These are phyloP conservation scores for Coemansia furcata DNA, from an alignment of 192 early-diverging fungal genomes.

Conservation along the genomic window DNA sequence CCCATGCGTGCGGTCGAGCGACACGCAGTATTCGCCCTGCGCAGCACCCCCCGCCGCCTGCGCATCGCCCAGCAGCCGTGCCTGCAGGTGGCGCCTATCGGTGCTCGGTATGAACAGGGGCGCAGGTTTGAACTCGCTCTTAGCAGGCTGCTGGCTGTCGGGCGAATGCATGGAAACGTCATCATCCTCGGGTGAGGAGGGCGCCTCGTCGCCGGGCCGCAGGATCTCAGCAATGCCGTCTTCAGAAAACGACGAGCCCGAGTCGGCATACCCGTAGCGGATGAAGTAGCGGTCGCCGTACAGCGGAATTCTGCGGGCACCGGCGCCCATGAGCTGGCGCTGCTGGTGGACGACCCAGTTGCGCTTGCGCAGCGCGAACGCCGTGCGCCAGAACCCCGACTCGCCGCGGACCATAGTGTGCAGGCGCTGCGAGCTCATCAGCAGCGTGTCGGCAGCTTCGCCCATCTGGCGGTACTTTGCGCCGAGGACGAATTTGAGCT, in stretches of 20 bases:
- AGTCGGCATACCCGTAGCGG: slow-evolving; percentile 29
- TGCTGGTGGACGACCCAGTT: slow-evolving; percentile 46
- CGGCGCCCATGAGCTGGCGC: slow-evolving; percentile 8
- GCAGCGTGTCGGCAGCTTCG: slow-evolving; percentile 36
- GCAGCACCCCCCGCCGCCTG: not conserved
- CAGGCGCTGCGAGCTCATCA: slow-evolving; percentile 17
- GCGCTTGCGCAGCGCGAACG: slow-evolving; percentile 33
- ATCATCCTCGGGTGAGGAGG: not conserved
- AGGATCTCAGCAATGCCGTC: slow-evolving; percentile 41
- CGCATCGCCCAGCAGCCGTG: slow-evolving; percentile 4
- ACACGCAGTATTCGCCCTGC: not conserved
- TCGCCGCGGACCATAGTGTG: slow-evolving; percentile 12
- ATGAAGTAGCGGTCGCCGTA: slow-evolving; percentile 38
- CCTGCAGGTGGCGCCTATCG: slow-evolving; percentile 14
- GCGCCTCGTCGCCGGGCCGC: slow-evolving; percentile 7
- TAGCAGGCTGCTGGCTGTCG: not conserved
- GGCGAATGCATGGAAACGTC: not conserved
- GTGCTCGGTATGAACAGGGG: slow-evolving; percentile 20
- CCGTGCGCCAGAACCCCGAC: slow-evolving; percentile 38
- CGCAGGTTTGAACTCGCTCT: not conserved
- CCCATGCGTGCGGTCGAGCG: slow-evolving; percentile 28
- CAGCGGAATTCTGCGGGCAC: not conserved
- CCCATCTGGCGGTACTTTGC: slow-evolving; percentile 45
- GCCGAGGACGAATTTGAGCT: slow-evolving; percentile 42
- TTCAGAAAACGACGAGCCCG: slow-evolving; percentile 26